A percentile compares a stretch with the other conserved stretches of the same genome.
These are phyloP conservation scores for Corynascus novoguineensis DNA, from an alignment of 495 filamentous ascomycete genomes.

Conservation along the genomic window DNA sequence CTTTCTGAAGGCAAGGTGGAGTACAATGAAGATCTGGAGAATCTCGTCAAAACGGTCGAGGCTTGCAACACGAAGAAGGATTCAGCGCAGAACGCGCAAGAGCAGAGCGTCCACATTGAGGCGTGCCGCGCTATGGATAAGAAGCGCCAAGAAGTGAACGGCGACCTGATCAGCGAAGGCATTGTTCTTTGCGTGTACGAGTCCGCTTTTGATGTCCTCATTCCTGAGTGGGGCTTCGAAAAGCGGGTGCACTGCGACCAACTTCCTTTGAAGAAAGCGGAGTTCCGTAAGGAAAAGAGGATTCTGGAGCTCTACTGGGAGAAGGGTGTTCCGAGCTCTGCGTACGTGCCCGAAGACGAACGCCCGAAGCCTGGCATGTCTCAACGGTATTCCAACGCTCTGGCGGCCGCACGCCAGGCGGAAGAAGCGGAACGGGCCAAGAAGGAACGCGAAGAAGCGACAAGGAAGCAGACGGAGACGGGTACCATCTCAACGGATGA, in stretches of 20 bases:
- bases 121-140: conserved; percentile 92
- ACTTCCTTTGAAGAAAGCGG: conserved; percentile 94
- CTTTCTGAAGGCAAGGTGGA: conserved; percentile 78
- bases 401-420: conserved; percentile 68
- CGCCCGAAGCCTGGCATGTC: conserved; percentile 71
- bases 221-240: conserved; percentile 97
- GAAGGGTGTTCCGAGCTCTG: conserved; percentile 94
- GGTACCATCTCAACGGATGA: conserved; percentile 85
- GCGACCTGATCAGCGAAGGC: conserved; percentile 92
- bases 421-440: conserved; percentile 73
- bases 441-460: conserved; percentile 78
- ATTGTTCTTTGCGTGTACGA: conserved; percentile 97
- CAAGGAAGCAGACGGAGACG: conserved; percentile 86
- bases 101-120: conserved; percentile 98
- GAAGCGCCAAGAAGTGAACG: conserved; percentile 73
- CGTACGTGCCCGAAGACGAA: conserved; percentile 95
- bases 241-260: conserved; percentile 99
- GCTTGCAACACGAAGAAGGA: conserved; percentile 99
- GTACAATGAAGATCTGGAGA: conserved; percentile 84
- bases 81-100: conserved; percentile 92
- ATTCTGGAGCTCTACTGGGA: conserved; percentile 98
- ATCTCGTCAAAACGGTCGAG: conserved; percentile 85
- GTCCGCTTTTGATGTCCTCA: conserved; percentile 96
- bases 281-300: conserved; percentile 91
- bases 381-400: conserved; percentile 63